Evolutionary conservation across 805 yeast genomes (phyloP).

Genomic region (Metschnikowia borealis): DNA sequence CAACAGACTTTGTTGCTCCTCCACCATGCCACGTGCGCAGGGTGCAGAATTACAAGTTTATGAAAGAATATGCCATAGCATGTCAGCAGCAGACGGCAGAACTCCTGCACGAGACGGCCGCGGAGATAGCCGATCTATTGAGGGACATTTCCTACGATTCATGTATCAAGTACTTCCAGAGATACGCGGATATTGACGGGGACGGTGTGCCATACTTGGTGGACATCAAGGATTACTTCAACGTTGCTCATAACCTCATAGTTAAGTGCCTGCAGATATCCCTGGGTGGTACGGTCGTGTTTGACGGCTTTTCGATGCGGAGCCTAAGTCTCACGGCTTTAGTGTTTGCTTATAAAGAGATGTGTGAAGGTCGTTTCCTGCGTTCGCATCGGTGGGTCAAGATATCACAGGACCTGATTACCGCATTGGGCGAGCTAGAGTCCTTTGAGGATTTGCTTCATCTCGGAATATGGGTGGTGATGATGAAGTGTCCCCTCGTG

Average conservation of each 20-base stretch:
- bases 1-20: constrained; percentile 8
- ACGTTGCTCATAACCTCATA: constrained; percentile 9
- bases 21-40: constrained; percentile 8
- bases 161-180: constrained; percentile 7
- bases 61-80: constrained; percentile 5
- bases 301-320: constrained; percentile 8
- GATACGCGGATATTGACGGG: constrained; percentile 8
- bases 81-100: constrained; percentile 5
- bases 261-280: constrained; percentile 5
- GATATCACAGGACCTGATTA: constrained; percentile 5
- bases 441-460: constrained; percentile 12
- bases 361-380: constrained; percentile 5
- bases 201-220: constrained; percentile 11
- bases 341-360: constrained; percentile 8
- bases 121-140: constrained; percentile 3
- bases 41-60: constrained; percentile 8
- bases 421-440: constrained; percentile 7
- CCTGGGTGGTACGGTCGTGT: neutral
- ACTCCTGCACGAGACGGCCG: constrained; percentile 4
- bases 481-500: constrained; percentile 9
- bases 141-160: constrained; percentile 3
- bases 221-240: constrained; percentile 12
- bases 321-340: constrained; percentile 8
- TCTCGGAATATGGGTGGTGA: constrained; percentile 10
- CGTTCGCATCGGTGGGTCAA: constrained; percentile 8